Conservation (phyloP, 768 basidiomycete genomes). For the Aureoboletus auriporus region DNA sequence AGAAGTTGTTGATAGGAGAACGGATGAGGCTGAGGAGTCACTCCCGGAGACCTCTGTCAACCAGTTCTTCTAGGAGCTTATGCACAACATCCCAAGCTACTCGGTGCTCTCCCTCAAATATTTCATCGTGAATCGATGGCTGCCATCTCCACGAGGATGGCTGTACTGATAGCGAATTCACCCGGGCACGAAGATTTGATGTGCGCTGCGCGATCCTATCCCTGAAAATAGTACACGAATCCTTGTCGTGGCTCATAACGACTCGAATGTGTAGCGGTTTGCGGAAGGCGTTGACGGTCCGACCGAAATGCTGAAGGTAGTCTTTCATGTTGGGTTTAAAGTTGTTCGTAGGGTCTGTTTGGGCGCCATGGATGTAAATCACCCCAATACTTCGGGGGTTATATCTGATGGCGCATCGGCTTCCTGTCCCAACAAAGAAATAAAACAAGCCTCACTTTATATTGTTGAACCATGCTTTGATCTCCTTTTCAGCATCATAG, state of each 20-base stretch:
- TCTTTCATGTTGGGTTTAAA: not conserved
- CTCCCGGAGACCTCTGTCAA: too few species aligned
- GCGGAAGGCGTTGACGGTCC: not conserved
- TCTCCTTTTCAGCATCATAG: not conserved
- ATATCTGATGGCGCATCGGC: not conserved
- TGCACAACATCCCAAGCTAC: slow-evolving; percentile 10
- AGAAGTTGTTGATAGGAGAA: too few species aligned
- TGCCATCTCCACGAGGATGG: not conserved
- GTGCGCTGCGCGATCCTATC: not conserved
- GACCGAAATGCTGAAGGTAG: not conserved
- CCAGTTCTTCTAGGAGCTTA: too few species aligned
- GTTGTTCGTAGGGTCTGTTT: slow-evolving; percentile 8
- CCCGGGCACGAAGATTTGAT: not conserved
- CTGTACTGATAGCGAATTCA: not conserved
- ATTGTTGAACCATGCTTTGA: slow-evolving; percentile 1
- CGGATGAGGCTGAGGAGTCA: too few species aligned
- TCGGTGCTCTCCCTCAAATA: slow-evolving; percentile 10
- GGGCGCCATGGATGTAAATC: slow-evolving; percentile 18
- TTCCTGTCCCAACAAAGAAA: not conserved
- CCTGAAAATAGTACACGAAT: not conserved
- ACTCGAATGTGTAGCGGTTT: slow-evolving; percentile 1
- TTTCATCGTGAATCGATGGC: not conserved
- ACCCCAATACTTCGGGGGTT: slow-evolving; percentile 5
- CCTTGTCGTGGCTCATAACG: slow-evolving; percentile 11
- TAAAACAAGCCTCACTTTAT: not conserved